Evolutionary conservation across 2,329 filamentous ascomycete species (phyloP).

Genomic region (Pseudopyrenochaeta lycopersici): DNA sequence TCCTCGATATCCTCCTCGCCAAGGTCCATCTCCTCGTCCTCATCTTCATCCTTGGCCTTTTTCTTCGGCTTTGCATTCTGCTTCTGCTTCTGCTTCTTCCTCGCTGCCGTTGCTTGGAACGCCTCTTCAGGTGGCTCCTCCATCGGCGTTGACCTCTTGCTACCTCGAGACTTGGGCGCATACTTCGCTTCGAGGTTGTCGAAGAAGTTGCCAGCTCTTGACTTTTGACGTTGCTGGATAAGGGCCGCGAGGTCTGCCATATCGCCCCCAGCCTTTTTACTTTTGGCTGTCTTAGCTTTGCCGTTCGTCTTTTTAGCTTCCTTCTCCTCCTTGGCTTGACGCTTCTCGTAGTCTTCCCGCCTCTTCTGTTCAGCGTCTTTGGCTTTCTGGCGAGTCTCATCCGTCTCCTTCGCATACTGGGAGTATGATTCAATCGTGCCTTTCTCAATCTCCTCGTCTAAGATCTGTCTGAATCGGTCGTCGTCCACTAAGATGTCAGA

Average conservation of each 20-base stretch:
- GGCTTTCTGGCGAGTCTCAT: slow-evolving; percentile 37
- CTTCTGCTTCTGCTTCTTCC: slow-evolving; percentile 41
- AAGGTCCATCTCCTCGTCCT: slow-evolving; percentile 30
- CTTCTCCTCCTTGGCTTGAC: slow-evolving; percentile 61
- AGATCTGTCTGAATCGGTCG: slow-evolving; percentile 80
- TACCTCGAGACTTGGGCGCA: slow-evolving; percentile 51
- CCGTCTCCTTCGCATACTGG: slow-evolving; percentile 74
- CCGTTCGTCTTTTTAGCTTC: slow-evolving; percentile 56
- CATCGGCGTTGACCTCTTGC: slow-evolving; percentile 53
- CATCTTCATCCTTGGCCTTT: slow-evolving; percentile 28
- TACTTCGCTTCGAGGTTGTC: slow-evolving; percentile 47
- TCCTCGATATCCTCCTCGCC: slow-evolving; percentile 37
- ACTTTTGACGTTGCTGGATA: slow-evolving; percentile 48
- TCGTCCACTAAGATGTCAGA: slow-evolving; percentile 87
- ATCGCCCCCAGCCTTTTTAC: slow-evolving; percentile 41
- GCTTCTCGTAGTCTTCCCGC: slow-evolving; percentile 59
- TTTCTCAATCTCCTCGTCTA: slow-evolving; percentile 79
- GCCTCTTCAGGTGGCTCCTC: slow-evolving; percentile 71
- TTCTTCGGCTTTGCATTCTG: slow-evolving; percentile 22
- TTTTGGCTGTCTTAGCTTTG: slow-evolving; percentile 21
- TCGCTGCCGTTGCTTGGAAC: slow-evolving; percentile 53
- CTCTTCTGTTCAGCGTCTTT: slow-evolving; percentile 48
- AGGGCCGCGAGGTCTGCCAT: slow-evolving; percentile 48
- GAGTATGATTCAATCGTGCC: slow-evolving; percentile 73
- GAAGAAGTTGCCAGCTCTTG: slow-evolving; percentile 46